Evolutionary conservation across 768 basidiomycete genomes (phyloP).

Genomic region (Lentinula detonsa): DNA sequence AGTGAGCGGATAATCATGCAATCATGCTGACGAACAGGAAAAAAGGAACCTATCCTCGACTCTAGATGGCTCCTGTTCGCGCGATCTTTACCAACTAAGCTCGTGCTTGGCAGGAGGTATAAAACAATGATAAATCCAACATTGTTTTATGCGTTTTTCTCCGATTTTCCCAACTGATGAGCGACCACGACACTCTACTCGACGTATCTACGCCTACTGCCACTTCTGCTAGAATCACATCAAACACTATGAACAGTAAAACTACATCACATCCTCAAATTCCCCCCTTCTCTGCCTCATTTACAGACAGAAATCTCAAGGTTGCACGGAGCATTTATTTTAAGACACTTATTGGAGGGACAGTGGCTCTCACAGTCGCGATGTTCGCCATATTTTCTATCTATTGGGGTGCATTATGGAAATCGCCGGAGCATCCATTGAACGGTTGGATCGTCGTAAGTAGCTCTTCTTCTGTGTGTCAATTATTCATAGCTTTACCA

Average conservation of each 20-base stretch:
- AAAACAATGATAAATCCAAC: background rate
- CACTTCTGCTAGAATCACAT: background rate
- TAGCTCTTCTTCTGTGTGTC: background rate
- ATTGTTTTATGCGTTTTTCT: background rate
- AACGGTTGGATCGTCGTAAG: slow-evolving; percentile 46
- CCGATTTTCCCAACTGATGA: background rate
- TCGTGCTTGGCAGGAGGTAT: background rate
- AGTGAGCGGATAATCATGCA: background rate
- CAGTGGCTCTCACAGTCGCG: slow-evolving; percentile 24
- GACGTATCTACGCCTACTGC: background rate
- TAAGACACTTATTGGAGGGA: slow-evolving; percentile 29
- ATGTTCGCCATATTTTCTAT: slow-evolving; percentile 45
- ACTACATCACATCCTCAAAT: background rate
- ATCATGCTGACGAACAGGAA: background rate
- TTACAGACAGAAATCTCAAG: slow-evolving; percentile 1
- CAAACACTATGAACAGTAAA: background rate
- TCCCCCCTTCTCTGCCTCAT: slow-evolving; percentile 6
- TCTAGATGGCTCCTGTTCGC: background rate
- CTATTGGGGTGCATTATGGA: slow-evolving; percentile 52
- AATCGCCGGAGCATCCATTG: slow-evolving; percentile 32
- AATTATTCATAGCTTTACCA: background rate
- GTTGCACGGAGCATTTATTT: slow-evolving; percentile 31
- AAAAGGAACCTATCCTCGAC: background rate
- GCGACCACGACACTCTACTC: background rate
- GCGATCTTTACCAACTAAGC: background rate